Evolutionary conservation across 495 filamentous ascomycete genomes (phyloP), one percentile per base, ranked within the genome.

Genomic region (Penicillium tannophilum): DNA sequence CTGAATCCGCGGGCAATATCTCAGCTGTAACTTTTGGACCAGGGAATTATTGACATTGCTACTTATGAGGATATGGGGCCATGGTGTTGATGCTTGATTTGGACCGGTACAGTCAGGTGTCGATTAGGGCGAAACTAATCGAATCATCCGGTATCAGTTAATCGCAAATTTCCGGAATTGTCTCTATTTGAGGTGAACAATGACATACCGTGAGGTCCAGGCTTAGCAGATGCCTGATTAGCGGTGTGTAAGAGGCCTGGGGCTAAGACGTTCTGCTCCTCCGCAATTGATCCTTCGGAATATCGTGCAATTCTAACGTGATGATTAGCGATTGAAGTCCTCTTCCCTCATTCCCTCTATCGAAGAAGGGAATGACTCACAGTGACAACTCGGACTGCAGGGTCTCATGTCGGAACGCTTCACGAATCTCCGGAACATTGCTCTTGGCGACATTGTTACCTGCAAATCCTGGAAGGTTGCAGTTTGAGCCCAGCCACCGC

Each of bases 361-460:
- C 3, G 33, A 23, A 47, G 0, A 3, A 45, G 17, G 16, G 11
- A 16, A 30, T 33, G 28, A 74, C 86, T 76, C 70, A 95, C 94
- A 97, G 89, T 55, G 84, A 80, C 54, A 90, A 75, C 75, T 98
- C 93, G 67, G 91, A 86, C 42, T 86, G 68, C 64, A 92, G 76
- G 2, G 93, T 97, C 59, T 93, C 84, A 61, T 97, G 84, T 36
- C 95, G 82, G 66, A 92, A 98, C 50, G 87, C 88, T 72, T 94
- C 90, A 55, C 94, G 82, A 47, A 97, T 89, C 61, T 97, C 89
- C 3, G 94, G 94, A 4, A 98, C 91, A 71, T 98, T 98, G 57
- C 90, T 95, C 73, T 98, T 98, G 41, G 88, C 89, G 76, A 97
- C 92, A 65, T 86, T 86, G 62, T 98, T 98, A 7, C 94, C 95